Conservation (phyloP, 345 rosid genomes). For the Dipteronia dyeriana region DNA sequence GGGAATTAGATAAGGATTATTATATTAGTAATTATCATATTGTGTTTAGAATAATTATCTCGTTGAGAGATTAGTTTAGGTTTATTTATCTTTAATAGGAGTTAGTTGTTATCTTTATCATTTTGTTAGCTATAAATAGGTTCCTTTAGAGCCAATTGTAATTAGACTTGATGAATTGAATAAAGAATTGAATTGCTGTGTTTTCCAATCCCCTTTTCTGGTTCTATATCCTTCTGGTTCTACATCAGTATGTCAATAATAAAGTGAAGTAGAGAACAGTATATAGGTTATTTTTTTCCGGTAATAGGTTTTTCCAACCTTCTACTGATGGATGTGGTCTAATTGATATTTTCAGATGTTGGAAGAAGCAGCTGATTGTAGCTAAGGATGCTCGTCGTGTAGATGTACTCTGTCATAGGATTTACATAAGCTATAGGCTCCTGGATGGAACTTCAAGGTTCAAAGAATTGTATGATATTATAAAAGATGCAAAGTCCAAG, state of each 20-base stretch:
- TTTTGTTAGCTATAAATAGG: no score
- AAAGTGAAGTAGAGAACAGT: not conserved
- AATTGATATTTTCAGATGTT: slow-evolving; percentile 54
- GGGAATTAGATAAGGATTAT: no score
- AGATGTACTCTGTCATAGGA: slow-evolving; percentile 83
- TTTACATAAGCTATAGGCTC: slow-evolving; percentile 76
- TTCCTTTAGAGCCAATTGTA: no score
- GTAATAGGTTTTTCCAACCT: slow-evolving; percentile 6
- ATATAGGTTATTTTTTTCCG: slow-evolving; percentile 10
- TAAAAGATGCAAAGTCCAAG: slow-evolving; percentile 66
- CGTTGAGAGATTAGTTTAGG: no score
- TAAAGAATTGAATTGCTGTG: no score
- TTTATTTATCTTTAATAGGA: no score
- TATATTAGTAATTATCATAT: no score
- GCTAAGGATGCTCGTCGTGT: slow-evolving; percentile 92
- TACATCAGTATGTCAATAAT: not conserved
- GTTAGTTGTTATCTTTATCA: no score
- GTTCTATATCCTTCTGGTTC: no score
- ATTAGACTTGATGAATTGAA: no score
- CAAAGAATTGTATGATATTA: slow-evolving; percentile 66
- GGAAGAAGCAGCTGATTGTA: slow-evolving; percentile 83
- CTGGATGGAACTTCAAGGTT: slow-evolving; percentile 73
- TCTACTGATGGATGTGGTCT: slow-evolving; percentile 26
- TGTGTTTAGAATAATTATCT: no score
- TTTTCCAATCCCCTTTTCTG: no score